Evolutionary conservation across 148 eudicot genomes (phyloP).

Genomic region (Heliosperma pusillum): DNA sequence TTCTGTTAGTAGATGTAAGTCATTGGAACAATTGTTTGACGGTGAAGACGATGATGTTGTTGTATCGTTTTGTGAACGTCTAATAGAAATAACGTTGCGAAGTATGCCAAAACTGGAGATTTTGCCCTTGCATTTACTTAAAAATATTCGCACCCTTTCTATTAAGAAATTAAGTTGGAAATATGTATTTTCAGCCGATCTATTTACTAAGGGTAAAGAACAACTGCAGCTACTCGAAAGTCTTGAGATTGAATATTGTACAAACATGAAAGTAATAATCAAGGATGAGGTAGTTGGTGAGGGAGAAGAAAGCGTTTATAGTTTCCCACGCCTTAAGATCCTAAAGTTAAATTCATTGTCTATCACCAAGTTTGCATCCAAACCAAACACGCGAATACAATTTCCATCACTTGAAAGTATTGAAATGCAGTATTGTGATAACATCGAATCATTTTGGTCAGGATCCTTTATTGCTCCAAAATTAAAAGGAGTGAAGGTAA

Average conservation of each 20-base stretch:
- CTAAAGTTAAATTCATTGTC: accelerated
- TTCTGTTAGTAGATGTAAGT: not conserved
- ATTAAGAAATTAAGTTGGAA: not conserved
- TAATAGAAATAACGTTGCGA: not conserved
- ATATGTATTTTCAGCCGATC: not conserved
- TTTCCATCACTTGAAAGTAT: slow-evolving; percentile 10
- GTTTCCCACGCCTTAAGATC: no score
- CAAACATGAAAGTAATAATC: not conserved
- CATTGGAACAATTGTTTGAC: not conserved
- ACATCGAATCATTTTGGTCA: not conserved
- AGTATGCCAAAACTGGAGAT: not conserved
- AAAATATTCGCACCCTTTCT: not conserved
- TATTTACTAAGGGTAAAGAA: not conserved
- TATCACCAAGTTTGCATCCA: not conserved
- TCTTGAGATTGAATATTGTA: not conserved
- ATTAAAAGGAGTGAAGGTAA: not conserved
- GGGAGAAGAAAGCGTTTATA: not conserved
- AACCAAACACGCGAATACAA: not conserved
- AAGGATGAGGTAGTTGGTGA: not conserved
- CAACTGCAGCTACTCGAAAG: not conserved
- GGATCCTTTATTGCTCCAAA: slow-evolving; percentile 2
- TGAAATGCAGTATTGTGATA: not conserved
- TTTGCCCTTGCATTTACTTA: not conserved
- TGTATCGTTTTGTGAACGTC: not conserved
- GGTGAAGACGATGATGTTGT: not conserved